A percentile compares a stretch with the other conserved stretches of the same genome.
These are phyloP conservation scores for Catenaria anguillulae DNA, from an alignment of 371 early-diverging fungal species.

Conservation along the genomic window DNA sequence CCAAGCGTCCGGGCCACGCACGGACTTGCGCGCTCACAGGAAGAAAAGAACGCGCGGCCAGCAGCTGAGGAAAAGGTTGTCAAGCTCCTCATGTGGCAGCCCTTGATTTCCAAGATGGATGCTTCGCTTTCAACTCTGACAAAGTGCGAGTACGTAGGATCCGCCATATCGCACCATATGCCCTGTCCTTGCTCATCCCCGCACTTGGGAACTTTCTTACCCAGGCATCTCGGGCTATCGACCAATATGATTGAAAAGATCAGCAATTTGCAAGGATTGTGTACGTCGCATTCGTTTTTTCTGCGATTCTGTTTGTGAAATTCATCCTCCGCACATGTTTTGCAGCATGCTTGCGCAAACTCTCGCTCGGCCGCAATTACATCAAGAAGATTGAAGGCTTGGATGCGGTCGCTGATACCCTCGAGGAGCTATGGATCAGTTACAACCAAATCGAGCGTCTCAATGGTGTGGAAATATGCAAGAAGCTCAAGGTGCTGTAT, in stretches of 20 bases:
- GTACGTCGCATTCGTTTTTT: slow-evolving; percentile 10
- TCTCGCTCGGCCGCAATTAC: slow-evolving; percentile 34
- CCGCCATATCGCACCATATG: slow-evolving; percentile 9
- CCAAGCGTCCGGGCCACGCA: background rate
- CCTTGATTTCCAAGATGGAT: slow-evolving; percentile 35
- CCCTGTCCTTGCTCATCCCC: no score
- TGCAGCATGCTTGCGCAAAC: slow-evolving; percentile 19
- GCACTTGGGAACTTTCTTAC: no score
- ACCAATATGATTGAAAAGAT: slow-evolving; percentile 39
- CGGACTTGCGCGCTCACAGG: slow-evolving; percentile 12
- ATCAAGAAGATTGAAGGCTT: slow-evolving; percentile 40
- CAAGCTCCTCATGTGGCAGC: slow-evolving; percentile 25
- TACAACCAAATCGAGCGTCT: slow-evolving; percentile 35
- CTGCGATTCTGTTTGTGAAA: background rate
- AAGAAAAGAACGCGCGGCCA: slow-evolving; percentile 24
- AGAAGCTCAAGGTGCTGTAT: slow-evolving; percentile 37
- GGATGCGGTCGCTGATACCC: slow-evolving; percentile 33
- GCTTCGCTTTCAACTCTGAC: slow-evolving; percentile 23
- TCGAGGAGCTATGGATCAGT: slow-evolving; percentile 37
- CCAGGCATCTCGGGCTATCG: slow-evolving; percentile 28
- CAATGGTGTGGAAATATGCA: slow-evolving; percentile 36
- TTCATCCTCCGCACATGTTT: background rate
- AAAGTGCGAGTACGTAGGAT: slow-evolving; percentile 22
- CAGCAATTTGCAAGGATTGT: slow-evolving; percentile 28
- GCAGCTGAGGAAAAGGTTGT: slow-evolving; percentile 27